Base-by-base conservation (phyloP, 179 eudicot genomes). In the Beta corolliflora region DNA sequence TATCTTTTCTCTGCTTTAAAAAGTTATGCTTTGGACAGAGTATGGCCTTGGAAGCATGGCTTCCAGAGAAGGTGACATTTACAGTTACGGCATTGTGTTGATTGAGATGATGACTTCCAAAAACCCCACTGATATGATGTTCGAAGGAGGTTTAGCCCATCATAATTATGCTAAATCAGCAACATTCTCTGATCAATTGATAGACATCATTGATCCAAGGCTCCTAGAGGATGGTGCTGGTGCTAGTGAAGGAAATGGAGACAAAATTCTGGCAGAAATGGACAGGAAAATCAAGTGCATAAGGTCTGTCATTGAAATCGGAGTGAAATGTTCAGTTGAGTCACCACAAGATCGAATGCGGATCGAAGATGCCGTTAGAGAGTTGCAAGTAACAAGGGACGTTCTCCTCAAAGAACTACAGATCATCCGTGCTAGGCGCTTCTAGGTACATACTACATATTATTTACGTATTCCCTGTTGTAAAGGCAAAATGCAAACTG, bases 81-180 rank as follows among this genome's bases (percentile, higher is more conserved):
- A 80, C 75, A 84, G 81, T 75, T 84, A 52, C 29, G 83, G 83
- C 16, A 84, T 84, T 25, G 16, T 80, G 41, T 25, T 80, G 15
- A 41, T 80, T 41, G 86, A 84, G 79, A 67, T 80, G 55, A 68
- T 84, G 50, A 80, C 81, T 36, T 60, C 81, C 44, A 80, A 63
- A 70, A 76, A 52, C 16, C 86, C 86, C 18, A 77, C 81, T 54
- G 78, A 80, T 41, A 53, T 13, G 13, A 73, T 73, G 78, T 78
- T 83, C 66, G 53, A 75, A n/a, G 84, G 79, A 69, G 74, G 71
- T 6, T 41, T 74, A 45, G 61, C 66, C 72, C 72, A 81, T 71
- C 84, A 74, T 83, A 25, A 36, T 16, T 83, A 70, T 53, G 80
- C 75, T 29, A 58, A 83, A 53, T 59, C 69, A 61, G 77, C 80